Evolutionary conservation across 169 alveolate genomes (phyloP).

Genomic region (Cryptosporidium tyzzeri): DNA sequence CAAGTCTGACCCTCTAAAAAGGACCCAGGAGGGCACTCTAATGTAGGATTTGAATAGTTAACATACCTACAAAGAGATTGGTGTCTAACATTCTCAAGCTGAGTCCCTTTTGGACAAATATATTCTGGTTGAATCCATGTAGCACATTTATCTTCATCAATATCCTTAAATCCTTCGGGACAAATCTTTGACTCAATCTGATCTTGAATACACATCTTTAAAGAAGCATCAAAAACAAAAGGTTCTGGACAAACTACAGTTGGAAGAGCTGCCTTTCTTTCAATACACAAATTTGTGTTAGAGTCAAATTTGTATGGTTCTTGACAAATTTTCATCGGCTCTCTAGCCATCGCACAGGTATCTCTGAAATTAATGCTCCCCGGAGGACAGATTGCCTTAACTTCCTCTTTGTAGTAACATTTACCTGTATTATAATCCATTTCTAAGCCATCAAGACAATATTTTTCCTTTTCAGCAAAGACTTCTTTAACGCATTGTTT

Average conservation of each 20-base stretch:
- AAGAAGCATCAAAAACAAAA: conserved; percentile 15
- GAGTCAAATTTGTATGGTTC: conserved; percentile 17
- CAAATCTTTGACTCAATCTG: conserved; percentile 10
- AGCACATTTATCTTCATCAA: conserved; percentile 24
- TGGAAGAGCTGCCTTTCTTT: conserved; percentile 30
- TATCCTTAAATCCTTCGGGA: conserved; percentile 45
- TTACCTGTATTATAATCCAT: conserved; percentile 8
- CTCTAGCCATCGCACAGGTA: conserved; percentile 32
- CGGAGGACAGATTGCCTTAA: conserved; percentile 42
- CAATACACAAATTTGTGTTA: conserved; percentile 23
- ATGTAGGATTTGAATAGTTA: conserved; percentile 7
- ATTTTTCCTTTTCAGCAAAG: conserved; percentile 18
- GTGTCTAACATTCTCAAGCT: background rate
- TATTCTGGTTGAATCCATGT: conserved; percentile 57
- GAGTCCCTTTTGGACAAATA: conserved; percentile 16
- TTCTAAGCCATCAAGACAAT: conserved; percentile 16
- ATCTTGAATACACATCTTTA: conserved; percentile 27
- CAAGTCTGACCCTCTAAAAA: conserved; percentile 47
- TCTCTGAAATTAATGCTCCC: conserved; percentile 58
- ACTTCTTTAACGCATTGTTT: conserved; percentile 70
- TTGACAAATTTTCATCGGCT: conserved; percentile 43
- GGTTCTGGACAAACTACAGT: conserved; percentile 34
- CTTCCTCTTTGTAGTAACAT: conserved; percentile 49
- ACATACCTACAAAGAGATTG: conserved; percentile 25
- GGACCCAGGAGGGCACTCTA: conserved; percentile 42